phyloP scores from a whole-genome alignment of 306 rosid genomes.

The Amphicarpaea edgeworthii region DNA sequence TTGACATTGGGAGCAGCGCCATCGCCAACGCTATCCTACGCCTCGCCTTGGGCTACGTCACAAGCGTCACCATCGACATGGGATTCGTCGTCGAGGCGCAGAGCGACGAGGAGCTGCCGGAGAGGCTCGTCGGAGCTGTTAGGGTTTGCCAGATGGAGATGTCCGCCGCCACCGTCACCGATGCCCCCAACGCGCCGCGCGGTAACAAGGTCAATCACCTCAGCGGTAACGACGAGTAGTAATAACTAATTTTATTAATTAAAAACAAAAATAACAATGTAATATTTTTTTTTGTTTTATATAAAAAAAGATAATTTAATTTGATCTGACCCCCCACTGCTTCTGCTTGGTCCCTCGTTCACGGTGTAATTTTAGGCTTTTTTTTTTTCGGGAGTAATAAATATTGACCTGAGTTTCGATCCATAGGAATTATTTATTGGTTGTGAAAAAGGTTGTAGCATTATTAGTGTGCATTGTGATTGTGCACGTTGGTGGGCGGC shows the following conservation, averaged over 20 bases:
- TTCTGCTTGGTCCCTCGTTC: neutral
- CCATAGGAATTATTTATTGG: neutral
- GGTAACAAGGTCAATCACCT: constrained; percentile 68
- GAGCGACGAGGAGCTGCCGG: constrained; percentile 88
- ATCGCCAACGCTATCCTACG: constrained; percentile 84
- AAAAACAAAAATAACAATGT: neutral
- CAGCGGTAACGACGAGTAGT: constrained; percentile 8
- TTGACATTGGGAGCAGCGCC: constrained; percentile 87
- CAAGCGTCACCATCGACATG: constrained; percentile 86
- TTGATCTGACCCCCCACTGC: neutral
- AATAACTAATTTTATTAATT: no score
- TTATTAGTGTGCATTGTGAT: neutral
- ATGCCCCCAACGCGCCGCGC: constrained; percentile 62
- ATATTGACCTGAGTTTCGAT: constrained; percentile 8
- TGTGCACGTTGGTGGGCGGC: constrained; percentile 17
- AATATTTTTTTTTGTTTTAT: neutral
- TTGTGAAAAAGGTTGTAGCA: neutral
- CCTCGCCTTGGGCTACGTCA: constrained; percentile 84
- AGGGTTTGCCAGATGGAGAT: constrained; percentile 93
- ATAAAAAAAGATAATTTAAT: neutral
- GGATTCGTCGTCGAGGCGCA: constrained; percentile 92
- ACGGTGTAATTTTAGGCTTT: constrained; percentile 24
- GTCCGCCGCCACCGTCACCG: constrained; percentile 67
- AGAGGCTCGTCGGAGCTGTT: constrained; percentile 77
- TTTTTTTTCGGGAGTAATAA: constrained; percentile 3